Evolutionary conservation across 139 green algal genomes (phyloP), one percentile per base, ranked within the genome.

Genomic region (Picochlorum costavermella): DNA sequence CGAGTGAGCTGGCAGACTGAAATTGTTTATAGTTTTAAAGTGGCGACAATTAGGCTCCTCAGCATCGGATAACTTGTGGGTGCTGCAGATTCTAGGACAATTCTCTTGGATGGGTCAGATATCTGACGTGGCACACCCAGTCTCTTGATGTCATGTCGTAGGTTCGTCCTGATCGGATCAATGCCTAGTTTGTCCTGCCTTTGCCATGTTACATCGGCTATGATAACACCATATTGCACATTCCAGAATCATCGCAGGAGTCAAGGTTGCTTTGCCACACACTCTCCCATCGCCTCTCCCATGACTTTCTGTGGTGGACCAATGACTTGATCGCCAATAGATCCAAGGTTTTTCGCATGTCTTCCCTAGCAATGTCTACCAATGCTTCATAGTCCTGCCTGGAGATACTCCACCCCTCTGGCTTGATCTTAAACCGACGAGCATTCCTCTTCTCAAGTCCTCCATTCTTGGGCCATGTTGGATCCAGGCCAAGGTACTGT

Each of bases 151-250:
- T 12, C 33, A 13, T 40, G 33, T 40, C 33, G 11, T 23, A 23
- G 20, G 20, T 23, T 23, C 20, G 20, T 1, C 33, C 5, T 40
- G 33, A 3, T 0, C 10, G 33, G 8, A 40, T 40, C 33, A 40
- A 8, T 40, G 33, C 33, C 8, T 2, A 9, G 33, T 13, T 40
- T 40, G 33, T 11, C 11, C 20, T 9, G 33, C 3, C 9, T 40
- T 6, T 40, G 11, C 12, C 11, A 12, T 40, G 9, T 40, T 40
- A 40, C 33, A 64, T 0, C 58, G 9, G 29, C 56, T 51, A 64
- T 3, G 58, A 64, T 16, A 64, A 25, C 14, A 64, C n/a, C n/a
- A 64, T 64, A 25, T 50, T 64, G 30, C 58, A 64, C 40, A 30
- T 53, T 53, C 58, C 58, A 31, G n/a, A 17, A 59, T 64, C 25